Evolutionary conservation across 768 basidiomycete species (phyloP).

Genomic region (Suillus brevipes): DNA sequence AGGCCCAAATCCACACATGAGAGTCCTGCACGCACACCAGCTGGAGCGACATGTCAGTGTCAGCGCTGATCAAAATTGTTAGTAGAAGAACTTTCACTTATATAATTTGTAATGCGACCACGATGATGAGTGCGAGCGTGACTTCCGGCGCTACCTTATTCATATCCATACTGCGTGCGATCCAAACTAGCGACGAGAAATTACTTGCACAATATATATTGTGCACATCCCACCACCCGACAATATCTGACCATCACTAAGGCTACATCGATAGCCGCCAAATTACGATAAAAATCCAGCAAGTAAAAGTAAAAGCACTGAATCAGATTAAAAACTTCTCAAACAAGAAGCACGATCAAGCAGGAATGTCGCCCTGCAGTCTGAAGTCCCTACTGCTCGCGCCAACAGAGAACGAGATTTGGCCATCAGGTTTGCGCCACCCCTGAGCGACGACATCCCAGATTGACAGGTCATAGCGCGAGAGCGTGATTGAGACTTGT

Average conservation of each 20-base stretch:
- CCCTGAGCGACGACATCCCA: conserved; percentile 70
- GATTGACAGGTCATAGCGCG: conserved; percentile 63
- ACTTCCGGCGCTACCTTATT: neutral
- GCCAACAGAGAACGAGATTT: conserved; percentile 7
- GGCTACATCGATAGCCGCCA: neutral
- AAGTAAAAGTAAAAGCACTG: conserved; percentile 87
- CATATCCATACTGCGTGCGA: no score
- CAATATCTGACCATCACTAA: neutral
- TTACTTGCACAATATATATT: no score
- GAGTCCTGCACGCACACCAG: neutral
- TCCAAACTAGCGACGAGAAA: no score
- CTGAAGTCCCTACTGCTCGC: conserved; percentile 7
- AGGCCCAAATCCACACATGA: no score
- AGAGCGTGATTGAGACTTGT: conserved; percentile 51
- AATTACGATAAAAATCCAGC: conserved; percentile 76
- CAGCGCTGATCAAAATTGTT: neutral
- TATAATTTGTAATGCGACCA: neutral
- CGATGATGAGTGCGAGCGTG: no score
- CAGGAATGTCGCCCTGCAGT: neutral
- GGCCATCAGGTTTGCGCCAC: conserved; percentile 40
- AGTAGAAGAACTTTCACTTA: neutral
- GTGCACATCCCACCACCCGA: no score
- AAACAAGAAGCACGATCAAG: conserved; percentile 3
- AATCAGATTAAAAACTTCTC: conserved; percentile 1
- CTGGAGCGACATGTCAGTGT: neutral